Evolutionary conservation across 2,329 filamentous ascomycete species (phyloP).

Genomic region (Chalaropsis thielavioides): DNA sequence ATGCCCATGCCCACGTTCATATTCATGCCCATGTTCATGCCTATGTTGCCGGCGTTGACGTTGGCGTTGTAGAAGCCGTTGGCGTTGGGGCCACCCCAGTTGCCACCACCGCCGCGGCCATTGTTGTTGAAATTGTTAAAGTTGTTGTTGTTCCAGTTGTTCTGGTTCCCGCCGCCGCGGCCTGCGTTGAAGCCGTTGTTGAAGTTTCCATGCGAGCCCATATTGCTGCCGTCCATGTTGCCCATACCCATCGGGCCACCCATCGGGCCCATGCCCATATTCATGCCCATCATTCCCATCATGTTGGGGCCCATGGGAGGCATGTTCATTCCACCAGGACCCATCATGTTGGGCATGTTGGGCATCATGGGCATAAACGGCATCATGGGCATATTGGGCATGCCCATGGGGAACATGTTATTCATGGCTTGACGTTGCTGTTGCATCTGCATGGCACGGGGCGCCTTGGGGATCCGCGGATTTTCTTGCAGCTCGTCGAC

Average conservation of each 20-base stretch:
- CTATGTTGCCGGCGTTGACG: slow-evolving; percentile 18
- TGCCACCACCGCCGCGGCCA: not conserved
- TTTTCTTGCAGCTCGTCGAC: slow-evolving; percentile 59
- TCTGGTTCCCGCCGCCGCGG: not conserved
- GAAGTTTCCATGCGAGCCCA: slow-evolving; percentile 23
- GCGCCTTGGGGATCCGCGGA: slow-evolving; percentile 47
- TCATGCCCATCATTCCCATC: slow-evolving; percentile 28
- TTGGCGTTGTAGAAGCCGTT: slow-evolving; percentile 6
- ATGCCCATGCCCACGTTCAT: slow-evolving; percentile 23
- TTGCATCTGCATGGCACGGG: slow-evolving; percentile 48
- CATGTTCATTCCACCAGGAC: slow-evolving; percentile 23
- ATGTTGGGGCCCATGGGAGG: slow-evolving; percentile 20
- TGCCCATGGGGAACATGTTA: slow-evolving; percentile 29
- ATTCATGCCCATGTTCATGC: slow-evolving; percentile 21
- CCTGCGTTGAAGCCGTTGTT: slow-evolving; percentile 8
- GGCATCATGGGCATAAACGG: slow-evolving; percentile 29
- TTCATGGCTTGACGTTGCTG: slow-evolving; percentile 33
- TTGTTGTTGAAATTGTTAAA: slow-evolving; percentile 11
- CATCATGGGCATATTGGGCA: slow-evolving; percentile 26
- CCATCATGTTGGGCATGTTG: slow-evolving; percentile 24
- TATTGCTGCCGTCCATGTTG: slow-evolving; percentile 6
- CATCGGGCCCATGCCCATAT: slow-evolving; percentile 18
- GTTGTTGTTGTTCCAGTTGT: slow-evolving; percentile 25
- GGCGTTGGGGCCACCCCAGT: slow-evolving; percentile 3
- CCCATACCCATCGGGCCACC: slow-evolving; percentile 6